Evolutionary conservation across 140 eudicot species (phyloP).

Genomic region (Erigeron philadelphicus): DNA sequence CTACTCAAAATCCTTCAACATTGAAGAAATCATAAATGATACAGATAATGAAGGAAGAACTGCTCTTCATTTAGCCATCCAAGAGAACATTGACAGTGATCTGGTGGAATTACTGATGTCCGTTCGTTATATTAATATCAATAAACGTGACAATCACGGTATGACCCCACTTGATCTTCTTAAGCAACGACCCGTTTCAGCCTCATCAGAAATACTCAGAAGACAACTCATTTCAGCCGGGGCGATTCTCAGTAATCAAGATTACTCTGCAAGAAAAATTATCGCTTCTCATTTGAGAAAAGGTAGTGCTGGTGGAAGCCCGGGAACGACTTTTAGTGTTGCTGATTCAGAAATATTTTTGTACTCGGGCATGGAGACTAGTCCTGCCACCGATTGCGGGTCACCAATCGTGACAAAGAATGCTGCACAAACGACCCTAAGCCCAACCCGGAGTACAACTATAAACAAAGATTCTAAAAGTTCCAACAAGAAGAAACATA

Average conservation of each 20-base stretch:
- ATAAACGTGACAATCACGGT: constrained; percentile 56
- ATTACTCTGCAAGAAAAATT: constrained; percentile 50
- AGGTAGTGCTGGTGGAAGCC: constrained; percentile 67
- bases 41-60: constrained; percentile 66
- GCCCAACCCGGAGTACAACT: not conserved
- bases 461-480: constrained; percentile 7
- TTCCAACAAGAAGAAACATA: constrained; percentile 35
- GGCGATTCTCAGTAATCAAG: constrained; percentile 58
- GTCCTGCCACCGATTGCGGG: constrained; percentile 28
- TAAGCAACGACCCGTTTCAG: constrained; percentile 60
- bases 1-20: constrained; percentile 35
- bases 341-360: constrained; percentile 67
- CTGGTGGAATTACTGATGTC: constrained; percentile 71
- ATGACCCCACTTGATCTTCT: constrained; percentile 85
- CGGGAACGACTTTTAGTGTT: constrained; percentile 67
- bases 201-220: constrained; percentile 68
- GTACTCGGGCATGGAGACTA: constrained; percentile 52
- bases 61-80: constrained; percentile 78
- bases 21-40: constrained; percentile 56
- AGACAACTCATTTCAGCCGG: constrained; percentile 76
- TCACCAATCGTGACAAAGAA: constrained; percentile 24
- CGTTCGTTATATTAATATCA: constrained; percentile 49
- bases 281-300: constrained; percentile 69
- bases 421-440: constrained; percentile 22
- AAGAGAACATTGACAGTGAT: constrained; percentile 65